Evolutionary conservation across 2,329 filamentous ascomycete genomes (phyloP).

Genomic region (Myriosclerotinia scirpicola): DNA sequence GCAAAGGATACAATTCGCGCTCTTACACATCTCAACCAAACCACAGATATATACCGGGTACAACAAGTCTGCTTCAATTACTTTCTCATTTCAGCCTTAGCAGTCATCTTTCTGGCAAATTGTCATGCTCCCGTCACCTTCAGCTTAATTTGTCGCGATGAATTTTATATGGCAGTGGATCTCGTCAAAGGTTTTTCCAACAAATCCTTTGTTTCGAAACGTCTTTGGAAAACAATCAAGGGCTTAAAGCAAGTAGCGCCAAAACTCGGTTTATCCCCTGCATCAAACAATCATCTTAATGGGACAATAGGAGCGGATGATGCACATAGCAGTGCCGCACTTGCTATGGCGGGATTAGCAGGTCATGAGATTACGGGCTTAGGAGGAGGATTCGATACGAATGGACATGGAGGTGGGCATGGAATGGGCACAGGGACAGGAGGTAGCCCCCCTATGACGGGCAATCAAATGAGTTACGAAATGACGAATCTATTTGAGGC

Average conservation of each 20-base stretch:
- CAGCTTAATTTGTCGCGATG: conserved; percentile 65
- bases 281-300: conserved; percentile 16
- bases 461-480: conserved; percentile 42
- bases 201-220: conserved; percentile 69
- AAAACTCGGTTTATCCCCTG: conserved; percentile 53
- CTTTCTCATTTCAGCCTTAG: conserved; percentile 72
- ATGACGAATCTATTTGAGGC: conserved; percentile 42
- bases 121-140: conserved; percentile 74
- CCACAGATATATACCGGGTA: conserved; percentile 67
- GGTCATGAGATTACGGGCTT: conserved; percentile 39
- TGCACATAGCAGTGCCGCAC: conserved; percentile 52
- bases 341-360: conserved; percentile 58
- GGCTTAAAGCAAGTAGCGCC: conserved; percentile 72
- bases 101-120: conserved; percentile 73
- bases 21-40: conserved; percentile 68
- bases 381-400: conserved; percentile 24
- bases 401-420: conserved; percentile 20
- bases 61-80: conserved; percentile 80
- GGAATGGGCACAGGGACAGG: conserved; percentile 18
- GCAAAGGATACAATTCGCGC: conserved; percentile 76
- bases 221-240: conserved; percentile 67
- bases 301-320: conserved; percentile 43
- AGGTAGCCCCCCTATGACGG: conserved; percentile 39
- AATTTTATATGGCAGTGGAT: conserved; percentile 77
- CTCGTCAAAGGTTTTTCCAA: conserved; percentile 71